These are phyloP conservation scores for Purpureocillium takamizusanense DNA, from an alignment of 2,329 filamentous ascomycete species.

Conservation along the genomic window DNA sequence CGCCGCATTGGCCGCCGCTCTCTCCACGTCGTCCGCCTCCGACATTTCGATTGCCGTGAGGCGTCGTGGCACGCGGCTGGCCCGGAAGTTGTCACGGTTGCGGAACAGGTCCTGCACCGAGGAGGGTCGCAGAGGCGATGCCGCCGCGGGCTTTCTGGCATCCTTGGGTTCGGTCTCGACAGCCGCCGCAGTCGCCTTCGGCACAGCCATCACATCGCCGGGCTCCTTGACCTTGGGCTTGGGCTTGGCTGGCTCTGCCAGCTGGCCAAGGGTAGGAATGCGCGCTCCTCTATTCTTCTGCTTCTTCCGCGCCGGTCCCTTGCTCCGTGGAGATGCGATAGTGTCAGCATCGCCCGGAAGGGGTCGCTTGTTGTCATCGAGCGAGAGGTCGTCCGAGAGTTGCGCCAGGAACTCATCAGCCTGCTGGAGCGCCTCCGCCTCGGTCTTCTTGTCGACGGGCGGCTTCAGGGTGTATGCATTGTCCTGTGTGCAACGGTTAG, in stretches of 20 bases:
- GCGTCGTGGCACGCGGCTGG: slow-evolving; percentile 10
- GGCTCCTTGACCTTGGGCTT: background rate
- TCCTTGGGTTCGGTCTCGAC: background rate
- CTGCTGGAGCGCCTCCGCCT: slow-evolving; percentile 1
- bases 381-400: background rate
- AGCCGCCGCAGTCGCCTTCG: background rate
- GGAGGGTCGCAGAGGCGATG: background rate
- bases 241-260: slow-evolving; percentile 1
- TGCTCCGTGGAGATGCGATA: no score
- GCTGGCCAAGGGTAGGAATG: background rate
- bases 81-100: slow-evolving; percentile 10
- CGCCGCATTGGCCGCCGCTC: background rate
- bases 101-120: slow-evolving; percentile 8
- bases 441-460: no score
- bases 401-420: slow-evolving; percentile 3
- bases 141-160: background rate
- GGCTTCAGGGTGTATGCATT: no score
- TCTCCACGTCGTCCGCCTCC: slow-evolving; percentile 5
- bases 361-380: no score
- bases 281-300: background rate
- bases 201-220: background rate
- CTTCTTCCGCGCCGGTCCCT: background rate
- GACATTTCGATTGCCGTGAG: slow-evolving; percentile 19
- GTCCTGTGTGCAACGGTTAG: no score
- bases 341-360: no score